Base-by-base conservation (phyloP, 768 basidiomycete species). In the Leucosporidium yakuticum region DNA sequence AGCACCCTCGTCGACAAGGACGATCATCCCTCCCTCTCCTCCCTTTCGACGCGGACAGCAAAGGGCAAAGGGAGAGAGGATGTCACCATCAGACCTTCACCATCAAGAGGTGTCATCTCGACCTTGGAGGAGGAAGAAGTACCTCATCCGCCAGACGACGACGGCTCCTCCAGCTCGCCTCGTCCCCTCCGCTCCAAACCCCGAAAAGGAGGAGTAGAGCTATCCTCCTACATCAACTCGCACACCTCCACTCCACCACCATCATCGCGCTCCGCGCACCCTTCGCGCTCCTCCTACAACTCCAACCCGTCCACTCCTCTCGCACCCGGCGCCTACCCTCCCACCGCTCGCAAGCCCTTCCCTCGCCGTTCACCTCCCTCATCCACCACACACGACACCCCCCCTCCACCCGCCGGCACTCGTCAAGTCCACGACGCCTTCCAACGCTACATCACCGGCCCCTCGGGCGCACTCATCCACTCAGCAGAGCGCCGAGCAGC, bases 1-100 rank as follows among this genome's bases (percentile, higher is more conserved):
- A 63, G 62, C n/a, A 70, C 69, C 8, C 54, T 70, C 20, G 69
- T 70, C 54, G 69, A 70, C 23, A 47, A 51, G n/a, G 69, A 69
- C 9, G 69, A 70, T 5, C 59, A 61, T 27, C n/a, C 31, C 14
- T 5, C 2, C 31, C 23, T 11, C 23, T n/a, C 25, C 23, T 39
- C 27, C 27, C 17, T 53, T n/a, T 31, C 14, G 27, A n/a, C 39
- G 47, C 20, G 60, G 31, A 58, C 19, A 25, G 20, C 9, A 1
- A 34, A 20, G 19, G 29, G 39, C 60, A 56, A 39, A 34, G 34
- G 27, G 8, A 48, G 49, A 23, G 69, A 65, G 19, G 29, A 51
- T 8, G 61, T 53, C 29, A 64, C 47, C 27, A 53, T 25, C 21
- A n/a, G 39, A 17, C 15, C 20, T 2, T 56, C 50, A 11, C 31